Base-by-base conservation (phyloP, 495 filamentous ascomycete genomes). In the Aspergillus heteromorphus region DNA sequence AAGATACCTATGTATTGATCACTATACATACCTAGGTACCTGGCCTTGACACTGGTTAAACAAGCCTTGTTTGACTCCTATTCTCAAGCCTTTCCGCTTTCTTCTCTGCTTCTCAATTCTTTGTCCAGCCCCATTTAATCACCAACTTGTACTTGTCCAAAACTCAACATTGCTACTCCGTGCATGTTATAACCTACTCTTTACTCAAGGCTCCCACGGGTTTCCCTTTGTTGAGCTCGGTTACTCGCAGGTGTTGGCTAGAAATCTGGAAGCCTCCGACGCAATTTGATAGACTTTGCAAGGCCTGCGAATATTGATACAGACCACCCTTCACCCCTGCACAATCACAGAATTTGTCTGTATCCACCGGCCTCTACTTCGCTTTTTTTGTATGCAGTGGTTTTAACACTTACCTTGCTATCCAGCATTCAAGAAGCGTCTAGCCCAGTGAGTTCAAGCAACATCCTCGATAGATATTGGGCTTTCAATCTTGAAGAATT, bases 351-450 rank as follows among this genome's bases (percentile, higher is more conserved):
- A 50, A 57, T 53, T 51, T 43, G 38, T 54, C 66, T 68, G 64
- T 73, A 68, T 65, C 58, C 61, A 59, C 57, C 65, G 60, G 53
- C 54, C 51, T 68, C 66, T 48, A 54, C 62, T 68, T 67, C 43
- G 51, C 62, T 61, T 67, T 65, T 60, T 68, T 66, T 73, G 67
- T 73, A 71, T 72, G 60, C 69, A 70, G 68, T 67, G 67, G 60
- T 54, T 48, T 61, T 59, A 62, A 55, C 51, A 25, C 42, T 25
- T 27, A 38, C 48, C 56, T 65, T 62, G 58, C 55, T 56, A 55
- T 57, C 58, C 65, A 63, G 57, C 65, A 67, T 62, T 63, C 56
- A 65, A 64, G 61, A 56, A 62, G 53, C 57, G 53, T 63, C 64
- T 59, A 56, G 62, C 48, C 65, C 51, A 41, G 63, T 63, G 57